Evolutionary conservation across 1,284 basidiomycete species (phyloP).

Genomic region (Volvariella volvacea): DNA sequence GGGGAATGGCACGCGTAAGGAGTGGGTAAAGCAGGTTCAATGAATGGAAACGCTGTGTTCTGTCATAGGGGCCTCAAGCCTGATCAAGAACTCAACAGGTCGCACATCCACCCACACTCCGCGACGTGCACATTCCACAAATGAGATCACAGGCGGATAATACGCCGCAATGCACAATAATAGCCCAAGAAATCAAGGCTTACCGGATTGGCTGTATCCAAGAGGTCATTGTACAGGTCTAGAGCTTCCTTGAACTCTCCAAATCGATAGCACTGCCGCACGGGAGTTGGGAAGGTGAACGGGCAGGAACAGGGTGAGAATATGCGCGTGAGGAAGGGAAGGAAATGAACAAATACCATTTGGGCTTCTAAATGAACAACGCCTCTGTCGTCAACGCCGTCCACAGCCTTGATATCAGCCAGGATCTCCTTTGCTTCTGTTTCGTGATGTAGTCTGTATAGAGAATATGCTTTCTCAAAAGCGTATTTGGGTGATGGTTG

Average conservation of each 20-base stretch:
- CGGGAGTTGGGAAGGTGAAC: constrained; percentile 1
- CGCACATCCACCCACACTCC: too few species aligned
- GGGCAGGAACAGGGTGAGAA: constrained; percentile 1
- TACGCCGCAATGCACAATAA: neutral
- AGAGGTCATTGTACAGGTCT: constrained; percentile 71
- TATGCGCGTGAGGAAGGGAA: constrained; percentile 3
- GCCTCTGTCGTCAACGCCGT: constrained; percentile 50
- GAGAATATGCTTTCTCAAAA: constrained; percentile 75
- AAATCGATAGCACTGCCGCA: constrained; percentile 63
- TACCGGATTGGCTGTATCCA: constrained; percentile 70
- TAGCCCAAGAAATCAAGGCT: constrained; percentile 9
- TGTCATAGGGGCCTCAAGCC: too few species aligned
- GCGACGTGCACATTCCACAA: neutral
- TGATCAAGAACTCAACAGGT: too few species aligned
- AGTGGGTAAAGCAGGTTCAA: too few species aligned
- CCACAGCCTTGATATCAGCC: constrained; percentile 36
- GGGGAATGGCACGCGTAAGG: too few species aligned
- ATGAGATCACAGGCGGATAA: neutral
- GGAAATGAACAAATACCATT: constrained; percentile 47
- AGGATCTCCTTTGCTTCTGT: constrained; percentile 56
- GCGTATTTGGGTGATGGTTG: constrained; percentile 26
- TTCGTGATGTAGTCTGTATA: constrained; percentile 76
- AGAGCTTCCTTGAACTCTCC: constrained; percentile 68
- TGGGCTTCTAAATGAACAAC: constrained; percentile 79
- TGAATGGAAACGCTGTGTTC: too few species aligned